Conservation (phyloP, 495 filamentous ascomycete species). For the Gamarada debralockiae region DNA sequence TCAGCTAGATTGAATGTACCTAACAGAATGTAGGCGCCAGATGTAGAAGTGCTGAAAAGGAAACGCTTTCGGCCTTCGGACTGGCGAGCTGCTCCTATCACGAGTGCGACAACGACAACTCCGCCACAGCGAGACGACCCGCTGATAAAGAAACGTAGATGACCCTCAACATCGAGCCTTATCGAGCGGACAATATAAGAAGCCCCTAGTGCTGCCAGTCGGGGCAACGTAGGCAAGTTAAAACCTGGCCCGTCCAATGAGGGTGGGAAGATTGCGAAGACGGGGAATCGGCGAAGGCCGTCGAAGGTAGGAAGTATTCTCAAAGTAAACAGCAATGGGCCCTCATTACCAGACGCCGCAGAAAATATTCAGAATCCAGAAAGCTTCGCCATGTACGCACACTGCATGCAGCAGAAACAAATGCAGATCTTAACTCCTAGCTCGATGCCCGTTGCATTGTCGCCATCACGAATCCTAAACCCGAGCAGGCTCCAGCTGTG, state of each 20-base stretch:
- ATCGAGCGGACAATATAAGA: not conserved
- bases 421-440: too few relatives aligned
- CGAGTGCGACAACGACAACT: not conserved
- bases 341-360: too few relatives aligned
- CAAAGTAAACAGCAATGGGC: too few relatives aligned
- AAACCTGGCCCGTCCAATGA: too few relatives aligned
- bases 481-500: too few relatives aligned
- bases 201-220: constrained; percentile 5
- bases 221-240: not conserved
- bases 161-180: not conserved
- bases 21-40: constrained; percentile 17
- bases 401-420: too few relatives aligned
- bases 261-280: not conserved
- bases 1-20: not conserved
- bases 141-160: constrained; percentile 2
- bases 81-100: constrained; percentile 14
- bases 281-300: constrained; percentile 1
- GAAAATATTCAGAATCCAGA: too few relatives aligned
- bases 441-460: too few relatives aligned
- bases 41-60: constrained; percentile 16
- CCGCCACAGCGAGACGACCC: not conserved
- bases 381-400: too few relatives aligned
- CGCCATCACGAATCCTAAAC: too few relatives aligned
- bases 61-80: constrained; percentile 24
- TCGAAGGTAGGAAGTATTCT: too few relatives aligned